A percentile compares a stretch with the other conserved stretches of the same genome.
These are phyloP conservation scores for Candida berthetii DNA, from an alignment of 805 yeast species.

Conservation along the genomic window DNA sequence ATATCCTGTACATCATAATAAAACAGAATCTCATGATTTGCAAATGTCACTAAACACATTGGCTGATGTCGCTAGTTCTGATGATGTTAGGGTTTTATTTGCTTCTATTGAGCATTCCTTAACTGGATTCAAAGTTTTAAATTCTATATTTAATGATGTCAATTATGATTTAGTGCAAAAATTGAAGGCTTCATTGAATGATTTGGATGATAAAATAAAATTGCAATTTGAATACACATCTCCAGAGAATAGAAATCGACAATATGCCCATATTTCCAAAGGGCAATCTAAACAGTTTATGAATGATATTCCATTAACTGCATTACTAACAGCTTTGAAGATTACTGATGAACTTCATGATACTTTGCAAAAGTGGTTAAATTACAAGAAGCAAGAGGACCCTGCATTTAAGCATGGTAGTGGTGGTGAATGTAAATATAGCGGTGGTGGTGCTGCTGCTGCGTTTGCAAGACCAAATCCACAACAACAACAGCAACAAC, in stretches of 20 bases:
- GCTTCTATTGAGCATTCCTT: not conserved
- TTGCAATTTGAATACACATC: not conserved
- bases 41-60: slow-evolving; percentile 16
- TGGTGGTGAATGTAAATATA: not conserved
- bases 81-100: not conserved
- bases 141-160: slow-evolving; percentile 11
- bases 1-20: slow-evolving; percentile 1
- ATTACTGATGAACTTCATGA: slow-evolving; percentile 3
- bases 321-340: slow-evolving; percentile 1
- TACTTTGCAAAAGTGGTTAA: slow-evolving; percentile 9
- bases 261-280: not conserved
- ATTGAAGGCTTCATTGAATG: slow-evolving; percentile 1
- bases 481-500: too few relatives aligned
- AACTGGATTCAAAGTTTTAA: slow-evolving; percentile 1
- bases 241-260: not conserved
- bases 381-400: not conserved
- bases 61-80: slow-evolving; percentile 19
- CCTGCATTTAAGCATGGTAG: not conserved
- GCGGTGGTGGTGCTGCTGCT: not conserved
- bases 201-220: not conserved
- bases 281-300: slow-evolving; percentile 5
- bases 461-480: too few relatives aligned
- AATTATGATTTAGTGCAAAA: slow-evolving; percentile 11
- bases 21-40: slow-evolving; percentile 16
- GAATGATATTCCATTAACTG: slow-evolving; percentile 5